Evolutionary conservation across 2,329 filamentous ascomycete species (phyloP), one percentile per base, ranked within the genome.

Genomic region (Aspergillus sp.): DNA sequence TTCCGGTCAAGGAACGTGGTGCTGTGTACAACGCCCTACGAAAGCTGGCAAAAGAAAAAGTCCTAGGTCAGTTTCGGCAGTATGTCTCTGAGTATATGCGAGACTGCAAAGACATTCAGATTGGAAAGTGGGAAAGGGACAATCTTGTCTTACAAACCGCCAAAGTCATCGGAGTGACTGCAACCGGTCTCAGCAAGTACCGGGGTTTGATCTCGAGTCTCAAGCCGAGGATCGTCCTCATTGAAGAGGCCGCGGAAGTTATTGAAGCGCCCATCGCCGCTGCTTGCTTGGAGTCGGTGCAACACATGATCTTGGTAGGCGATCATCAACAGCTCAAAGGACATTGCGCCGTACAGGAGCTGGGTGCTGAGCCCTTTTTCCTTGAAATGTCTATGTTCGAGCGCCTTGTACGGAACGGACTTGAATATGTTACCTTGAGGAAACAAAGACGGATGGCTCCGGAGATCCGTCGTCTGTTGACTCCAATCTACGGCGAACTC

Each of bases 171-270:
- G 84, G 84, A 8, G 79, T 86, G 76, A 95, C 90, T 0, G 91
- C 88, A 0, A 95, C 90, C 0, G 89, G 90, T 1, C 66, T 95
- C 8, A 86, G 85, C 69, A 95, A 95, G 60, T 93, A 94, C 55
- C 83, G 89, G 3, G 82, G 80, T 1, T 75, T 93, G 2, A 75
- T 95, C 19, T 77, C 84, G 1, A 82, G 82, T 2, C 65, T 93
- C 4, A 76, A 81, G 24, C 88, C 90, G 0, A 82, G 77, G 20
- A 77, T 89, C 3, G 77, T 93, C 13, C 72, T 95, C 35, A 85
- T 95, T 45, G 88, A 94, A 74, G 87, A 94, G 72, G 87, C 88
- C 0, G 90, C 89, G 0, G 89, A 95, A 65, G 88, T 86, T 0
- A 79, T 79, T 3, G 79, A 82, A 60, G 77, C 74, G 4, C 82